Base-by-base conservation (phyloP, 106 monocot genomes). In the Dendrobium huoshanense region DNA sequence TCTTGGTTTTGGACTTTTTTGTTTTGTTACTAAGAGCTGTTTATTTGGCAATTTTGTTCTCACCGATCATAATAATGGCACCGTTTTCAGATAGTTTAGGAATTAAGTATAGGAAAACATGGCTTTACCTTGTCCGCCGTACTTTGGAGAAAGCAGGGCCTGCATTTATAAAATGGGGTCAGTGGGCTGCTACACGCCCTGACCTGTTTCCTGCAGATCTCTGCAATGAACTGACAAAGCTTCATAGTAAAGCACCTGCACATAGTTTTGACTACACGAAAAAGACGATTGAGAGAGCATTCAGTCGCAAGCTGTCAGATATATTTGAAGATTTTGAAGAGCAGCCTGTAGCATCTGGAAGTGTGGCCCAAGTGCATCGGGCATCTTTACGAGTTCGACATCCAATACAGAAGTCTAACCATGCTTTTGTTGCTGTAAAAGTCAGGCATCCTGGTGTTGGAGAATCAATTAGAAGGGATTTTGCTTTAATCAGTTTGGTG, bases 131-230 rank as follows among this genome's bases (percentile, higher is more conserved):
- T 80, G 93, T 96, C 17, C 96, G 86, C 65, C 81, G 13, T 18
- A 91, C 93, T 72, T 72, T 96, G 49, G 96, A 96, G 81, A 87
- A 19, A 76, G 93, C 91, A 44, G 91, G 96, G 9, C 96, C 96
- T 40, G 96, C 96, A 41, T 93, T 96, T 80, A 96, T 96, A 58
- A 96, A 96, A 86, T 96, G 95, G 95, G 95, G 95, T 51, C 95
- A 96, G 74, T 96, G 95, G 95, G 95, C 95, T 80, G 95, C 96
- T 43, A 96, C 93, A 79, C 84, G 96, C 0, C 95, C 95, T 9
- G 95, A 96, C 80, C 85, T 96, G n/a, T 93, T 96, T 72, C 93
- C 96, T 42, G 85, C 54, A 29, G 96, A 93, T 80, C 84, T 96
- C 8, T 96, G 96, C 75, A 74, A 82, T 13, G 85, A 93, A 80